Evolutionary conservation across 2,329 filamentous ascomycete species (phyloP).

Genomic region (Rhynchosporium agropyri): DNA sequence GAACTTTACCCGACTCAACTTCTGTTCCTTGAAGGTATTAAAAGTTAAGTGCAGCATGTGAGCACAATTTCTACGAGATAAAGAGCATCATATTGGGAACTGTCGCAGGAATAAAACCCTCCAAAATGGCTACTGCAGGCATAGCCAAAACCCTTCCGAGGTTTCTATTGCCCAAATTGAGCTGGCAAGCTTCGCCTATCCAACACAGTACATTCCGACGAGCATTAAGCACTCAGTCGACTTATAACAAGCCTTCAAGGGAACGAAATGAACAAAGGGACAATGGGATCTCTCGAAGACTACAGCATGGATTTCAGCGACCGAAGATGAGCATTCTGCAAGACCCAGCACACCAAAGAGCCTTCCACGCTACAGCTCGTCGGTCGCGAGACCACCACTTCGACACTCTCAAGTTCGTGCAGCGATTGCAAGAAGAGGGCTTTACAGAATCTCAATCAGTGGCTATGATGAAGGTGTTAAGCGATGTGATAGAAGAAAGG

Average conservation of each 20-base stretch:
- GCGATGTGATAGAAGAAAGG: slow-evolving; percentile 97
- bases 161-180: slow-evolving; percentile 42
- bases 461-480: slow-evolving; percentile 97
- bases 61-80: not conserved
- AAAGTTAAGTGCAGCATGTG: not conserved
- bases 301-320: slow-evolving; percentile 17
- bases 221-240: slow-evolving; percentile 33
- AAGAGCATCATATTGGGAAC: not conserved
- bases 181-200: slow-evolving; percentile 38
- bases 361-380: slow-evolving; percentile 69
- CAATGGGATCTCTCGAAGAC: not conserved
- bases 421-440: slow-evolving; percentile 84
- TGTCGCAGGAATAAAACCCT: not conserved
- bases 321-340: slow-evolving; percentile 30
- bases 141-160: slow-evolving; percentile 37
- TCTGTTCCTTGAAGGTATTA: not conserved
- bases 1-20: slow-evolving; percentile 4
- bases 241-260: slow-evolving; percentile 22
- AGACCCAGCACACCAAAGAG: slow-evolving; percentile 39
- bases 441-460: slow-evolving; percentile 95
- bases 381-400: slow-evolving; percentile 85
- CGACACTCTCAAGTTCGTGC: slow-evolving; percentile 96
- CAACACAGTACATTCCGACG: slow-evolving; percentile 33
- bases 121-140: slow-evolving; percentile 36
- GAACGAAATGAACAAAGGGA: slow-evolving; percentile 1